Evolutionary conservation across 139 green algal genomes (phyloP), one percentile per base, ranked within the genome.

Genomic region (Astrephomene gubernaculifera): DNA sequence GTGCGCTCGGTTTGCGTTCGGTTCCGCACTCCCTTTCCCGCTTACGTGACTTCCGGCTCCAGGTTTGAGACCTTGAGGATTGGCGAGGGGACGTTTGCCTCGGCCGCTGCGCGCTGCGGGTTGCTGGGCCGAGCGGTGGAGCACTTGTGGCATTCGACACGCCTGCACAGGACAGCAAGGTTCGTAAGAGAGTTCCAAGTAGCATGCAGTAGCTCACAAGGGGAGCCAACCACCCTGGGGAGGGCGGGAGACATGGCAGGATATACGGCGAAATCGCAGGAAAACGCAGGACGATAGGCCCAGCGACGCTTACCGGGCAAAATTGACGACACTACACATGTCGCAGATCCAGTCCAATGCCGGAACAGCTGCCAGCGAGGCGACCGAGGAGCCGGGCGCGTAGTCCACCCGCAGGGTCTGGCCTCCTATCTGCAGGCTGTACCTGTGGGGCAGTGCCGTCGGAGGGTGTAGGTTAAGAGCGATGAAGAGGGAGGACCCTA

Each of bases 71-170:
- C 88, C 75, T 94, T 94, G 43, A 96, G 85, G 24, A 96, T 89
- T 88, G 73, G 57, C 10, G 89, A 95, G 41, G 93, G 93, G 17
- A 60, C 87, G 29, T 93, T 87, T 14, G 79, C 69, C 10, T 90
- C 87, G 1, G 49, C 41, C 4, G 60, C 70, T 3, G 95, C 79
- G 10, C 87, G 85, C 38, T 75, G 79, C 3, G 92, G 82, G 33
- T 92, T 83, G 17, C 86, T 71, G 9, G 90, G 87, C 4, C 92
- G 85, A 1, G 75, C 69, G 17, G 86, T 87, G 60, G 79, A 93
- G 90, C 94, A 96, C 73, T 96, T 91, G 85, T 94, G 94, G 87
- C 94, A 96, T 72, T 96, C 94, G 35, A 89, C n/a, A 49, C 94
- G 91, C 87, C 93, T 96, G 90, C 67, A 39, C 12, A 39, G n/a